Evolutionary conservation across 2,329 filamentous ascomycete genomes (phyloP).

Genomic region (Bisporella sp.): DNA sequence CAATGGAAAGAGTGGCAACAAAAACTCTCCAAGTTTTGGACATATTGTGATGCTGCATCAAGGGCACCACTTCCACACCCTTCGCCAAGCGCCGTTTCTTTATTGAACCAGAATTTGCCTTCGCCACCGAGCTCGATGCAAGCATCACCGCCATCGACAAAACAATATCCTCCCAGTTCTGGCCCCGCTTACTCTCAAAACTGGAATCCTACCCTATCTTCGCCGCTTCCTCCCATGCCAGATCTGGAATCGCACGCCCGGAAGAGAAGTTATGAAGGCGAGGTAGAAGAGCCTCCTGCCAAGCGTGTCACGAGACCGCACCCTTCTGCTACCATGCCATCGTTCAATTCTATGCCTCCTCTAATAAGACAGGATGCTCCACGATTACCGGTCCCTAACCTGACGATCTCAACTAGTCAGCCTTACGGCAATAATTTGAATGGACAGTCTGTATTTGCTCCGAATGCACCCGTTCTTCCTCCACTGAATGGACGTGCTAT

Average conservation of each 20-base stretch:
- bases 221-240: conserved; percentile 28
- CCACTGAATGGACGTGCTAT: conserved; percentile 51
- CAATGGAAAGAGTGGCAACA: conserved; percentile 86
- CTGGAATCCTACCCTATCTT: conserved; percentile 26
- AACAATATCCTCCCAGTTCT: conserved; percentile 30
- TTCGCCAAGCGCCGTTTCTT: conserved; percentile 25
- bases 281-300: conserved; percentile 45
- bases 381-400: conserved; percentile 63
- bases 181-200: conserved; percentile 23
- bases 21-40: conserved; percentile 74
- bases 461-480: conserved; percentile 23
- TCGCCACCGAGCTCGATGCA: conserved; percentile 44
- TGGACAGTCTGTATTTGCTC: conserved; percentile 13
- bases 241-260: conserved; percentile 33
- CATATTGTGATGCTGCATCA: conserved; percentile 42
- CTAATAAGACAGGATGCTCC: conserved; percentile 30
- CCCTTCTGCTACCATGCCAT: conserved; percentile 6
- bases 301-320: conserved; percentile 35
- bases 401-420: conserved; percentile 40
- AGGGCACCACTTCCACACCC: conserved; percentile 18
- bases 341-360: conserved; percentile 8
- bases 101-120: conserved; percentile 37
- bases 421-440: conserved; percentile 16
- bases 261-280: conserved; percentile 53
- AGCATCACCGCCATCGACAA: conserved; percentile 37